These are phyloP conservation scores for Botrytis galanthina DNA, from an alignment of 2,329 filamentous ascomycete genomes.

Conservation along the genomic window DNA sequence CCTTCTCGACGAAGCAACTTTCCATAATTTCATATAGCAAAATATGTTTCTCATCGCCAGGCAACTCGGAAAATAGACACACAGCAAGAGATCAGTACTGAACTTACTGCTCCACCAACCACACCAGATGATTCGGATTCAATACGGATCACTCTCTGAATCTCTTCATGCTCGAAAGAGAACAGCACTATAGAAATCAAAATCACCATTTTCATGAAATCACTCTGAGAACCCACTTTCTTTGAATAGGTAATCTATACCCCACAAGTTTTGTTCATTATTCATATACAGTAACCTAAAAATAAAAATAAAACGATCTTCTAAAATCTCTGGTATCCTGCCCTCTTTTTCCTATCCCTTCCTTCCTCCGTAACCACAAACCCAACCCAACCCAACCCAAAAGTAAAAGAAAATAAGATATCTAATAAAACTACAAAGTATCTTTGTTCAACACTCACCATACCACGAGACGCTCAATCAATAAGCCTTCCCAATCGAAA, in stretches of 20 bases:
- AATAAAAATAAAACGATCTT: not conserved
- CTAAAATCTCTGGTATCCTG: not conserved
- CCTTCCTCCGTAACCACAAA: not conserved
- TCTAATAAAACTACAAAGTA: not conserved
- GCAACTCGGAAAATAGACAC: not conserved
- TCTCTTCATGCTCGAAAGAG: not conserved
- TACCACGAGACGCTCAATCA: not conserved
- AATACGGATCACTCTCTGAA: not conserved
- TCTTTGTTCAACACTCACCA: not conserved
- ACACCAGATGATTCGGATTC: not conserved
- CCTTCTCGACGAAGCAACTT: not conserved
- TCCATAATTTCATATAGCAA: not conserved
- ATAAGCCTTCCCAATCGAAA: constrained; percentile 13
- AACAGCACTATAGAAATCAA: not conserved
- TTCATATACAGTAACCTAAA: not conserved
- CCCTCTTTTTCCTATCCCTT: not conserved
- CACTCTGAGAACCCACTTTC: not conserved
- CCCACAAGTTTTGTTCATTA: not conserved
- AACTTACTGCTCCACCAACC: not conserved
- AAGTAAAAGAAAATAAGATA: not conserved
- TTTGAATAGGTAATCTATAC: not conserved
- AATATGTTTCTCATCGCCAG: not conserved
- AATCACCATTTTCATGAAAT: not conserved
- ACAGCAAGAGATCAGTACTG: not conserved
- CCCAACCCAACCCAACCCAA: not conserved